Evolutionary conservation across 148 eudicot genomes (phyloP), one percentile per base, ranked within the genome.

Genomic region (Arbutus unedo): DNA sequence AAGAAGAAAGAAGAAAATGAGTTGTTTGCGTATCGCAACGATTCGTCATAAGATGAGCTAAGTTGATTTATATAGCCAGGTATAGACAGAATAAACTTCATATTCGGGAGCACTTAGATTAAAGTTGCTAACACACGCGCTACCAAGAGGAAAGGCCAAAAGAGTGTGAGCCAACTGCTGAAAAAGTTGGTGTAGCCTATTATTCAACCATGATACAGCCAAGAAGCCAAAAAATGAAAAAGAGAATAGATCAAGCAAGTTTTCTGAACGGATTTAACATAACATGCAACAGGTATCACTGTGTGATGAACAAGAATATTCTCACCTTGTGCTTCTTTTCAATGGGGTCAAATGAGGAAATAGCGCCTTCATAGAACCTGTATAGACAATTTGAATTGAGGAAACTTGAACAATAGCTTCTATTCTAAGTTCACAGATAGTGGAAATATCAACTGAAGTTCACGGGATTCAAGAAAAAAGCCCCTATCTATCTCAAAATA

Each of bases 331-430:
- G 96, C 83, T 79, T 91, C 84, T 81, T 86, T 62, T 47, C 66
- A 54, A 74, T 57, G 51, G 90, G 87, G 73, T 93, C 90, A 85
- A 79, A 94, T 67, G 89, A 83, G 54, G 85, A 82, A 82, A 94
- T 75, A 59, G 66, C 83, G 70, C 98, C 98, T 76, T 87, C 86
- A 83, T 94, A 94, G 78, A 78, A 94, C 85, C 98, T 94, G 90
- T 82, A 81, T 47, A 53, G 67, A 66, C 78, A 78, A 23, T 16
- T 74, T 15, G 57, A 74, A 19, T 49, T 77, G 10, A 85, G 76
- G 48, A 43, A 74, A 48, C 16, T 13, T 25, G 56, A 11, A 62
- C 8, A 70, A 41, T 55, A 47, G 59, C 21, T 57, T 83, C 18
- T 21, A 31, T 7, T 48, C 41, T 1, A 15, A 62, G 48, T 18